Conservation (phyloP, 75 land plant genomes). For the Adiantum capillusveneris region DNA sequence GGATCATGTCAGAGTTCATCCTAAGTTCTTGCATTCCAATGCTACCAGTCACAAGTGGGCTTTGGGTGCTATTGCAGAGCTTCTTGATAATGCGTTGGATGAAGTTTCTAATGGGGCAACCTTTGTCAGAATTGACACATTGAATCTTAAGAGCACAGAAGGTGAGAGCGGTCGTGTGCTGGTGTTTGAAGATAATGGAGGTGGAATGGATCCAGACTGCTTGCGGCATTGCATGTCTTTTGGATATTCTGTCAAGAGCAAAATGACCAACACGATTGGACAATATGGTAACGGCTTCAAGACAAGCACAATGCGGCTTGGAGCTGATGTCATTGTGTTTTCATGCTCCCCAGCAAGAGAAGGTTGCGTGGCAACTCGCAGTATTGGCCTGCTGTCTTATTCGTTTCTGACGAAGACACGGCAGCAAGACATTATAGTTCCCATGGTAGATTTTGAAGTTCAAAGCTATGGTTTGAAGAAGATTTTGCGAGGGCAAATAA, state of each 20-base stretch:
- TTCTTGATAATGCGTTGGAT: constrained; percentile 88
- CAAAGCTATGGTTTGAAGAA: constrained; percentile 13
- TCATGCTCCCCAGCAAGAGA: constrained; percentile 30
- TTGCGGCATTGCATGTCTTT: constrained; percentile 94
- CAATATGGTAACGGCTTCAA: constrained; percentile 98
- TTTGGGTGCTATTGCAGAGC: constrained; percentile 95
- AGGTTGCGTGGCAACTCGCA: constrained; percentile 53
- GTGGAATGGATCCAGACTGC: constrained; percentile 88
- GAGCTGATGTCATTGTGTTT: constrained; percentile 95
- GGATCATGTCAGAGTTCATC: constrained; percentile 79
- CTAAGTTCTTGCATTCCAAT: constrained; percentile 94
- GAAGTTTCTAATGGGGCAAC: constrained; percentile 90
- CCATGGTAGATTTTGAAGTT: constrained; percentile 67
- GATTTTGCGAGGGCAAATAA: constrained; percentile 12
- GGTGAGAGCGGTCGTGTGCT: no score
- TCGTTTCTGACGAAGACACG: constrained; percentile 67
- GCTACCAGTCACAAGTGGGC: constrained; percentile 93
- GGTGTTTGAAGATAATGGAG: constrained; percentile 76
- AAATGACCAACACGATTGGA: constrained; percentile 76
- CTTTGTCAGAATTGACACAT: constrained; percentile 48
- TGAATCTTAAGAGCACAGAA: no score
- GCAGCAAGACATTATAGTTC: constrained; percentile 92
- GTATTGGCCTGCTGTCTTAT: constrained; percentile 84
- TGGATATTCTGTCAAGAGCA: constrained; percentile 89
- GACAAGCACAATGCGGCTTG: constrained; percentile 98